Percentiles rank a stretch among this genome's conserved stretches.
These are phyloP conservation scores for Mycotypha africana DNA, from an alignment of 371 early-diverging fungal species.

Conservation along the genomic window DNA sequence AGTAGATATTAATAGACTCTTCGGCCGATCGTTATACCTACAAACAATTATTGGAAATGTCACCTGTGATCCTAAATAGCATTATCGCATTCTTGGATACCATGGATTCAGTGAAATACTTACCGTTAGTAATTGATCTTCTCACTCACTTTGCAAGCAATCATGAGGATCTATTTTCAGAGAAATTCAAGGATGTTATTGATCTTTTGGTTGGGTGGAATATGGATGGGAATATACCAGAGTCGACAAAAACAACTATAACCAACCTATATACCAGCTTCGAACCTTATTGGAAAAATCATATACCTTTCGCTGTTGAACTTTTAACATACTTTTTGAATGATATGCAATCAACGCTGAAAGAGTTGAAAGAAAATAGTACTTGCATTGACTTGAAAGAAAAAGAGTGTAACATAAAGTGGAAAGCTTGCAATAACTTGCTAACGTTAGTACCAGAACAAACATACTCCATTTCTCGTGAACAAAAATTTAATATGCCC, in stretches of 20 bases:
- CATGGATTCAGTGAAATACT: slow-evolving; percentile 30
- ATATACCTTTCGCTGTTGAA: slow-evolving; percentile 36
- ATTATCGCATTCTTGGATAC: slow-evolving; percentile 34
- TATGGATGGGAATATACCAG: slow-evolving; percentile 46
- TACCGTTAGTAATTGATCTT: slow-evolving; percentile 22
- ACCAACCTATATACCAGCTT: slow-evolving; percentile 17
- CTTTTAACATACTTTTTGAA: slow-evolving; percentile 48
- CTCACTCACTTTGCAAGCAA: slow-evolving; percentile 18
- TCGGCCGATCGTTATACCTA: slow-evolving; percentile 13
- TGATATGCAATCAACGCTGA: slow-evolving; percentile 19
- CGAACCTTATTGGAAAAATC: slow-evolving; percentile 17
- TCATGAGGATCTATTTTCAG: slow-evolving; percentile 22
- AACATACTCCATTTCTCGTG: too few relatives aligned
- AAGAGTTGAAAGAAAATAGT: too few relatives aligned
- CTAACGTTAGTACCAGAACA: slow-evolving; percentile 16
- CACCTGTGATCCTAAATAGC: slow-evolving; percentile 19
- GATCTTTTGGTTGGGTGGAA: slow-evolving; percentile 69
- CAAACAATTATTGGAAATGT: slow-evolving; percentile 18
- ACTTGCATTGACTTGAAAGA: too few relatives aligned
- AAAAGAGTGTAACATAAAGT: slow-evolving; percentile 7
- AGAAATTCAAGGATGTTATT: slow-evolving; percentile 49
- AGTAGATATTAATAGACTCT: slow-evolving; percentile 10
- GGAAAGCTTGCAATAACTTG: slow-evolving; percentile 17
- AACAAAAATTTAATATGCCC: too few relatives aligned
- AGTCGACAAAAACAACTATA: slow-evolving; percentile 17